phyloP scores from a whole-genome alignment of 176 grass and related monocot genomes.

The Echinochloa phyllopogon region DNA sequence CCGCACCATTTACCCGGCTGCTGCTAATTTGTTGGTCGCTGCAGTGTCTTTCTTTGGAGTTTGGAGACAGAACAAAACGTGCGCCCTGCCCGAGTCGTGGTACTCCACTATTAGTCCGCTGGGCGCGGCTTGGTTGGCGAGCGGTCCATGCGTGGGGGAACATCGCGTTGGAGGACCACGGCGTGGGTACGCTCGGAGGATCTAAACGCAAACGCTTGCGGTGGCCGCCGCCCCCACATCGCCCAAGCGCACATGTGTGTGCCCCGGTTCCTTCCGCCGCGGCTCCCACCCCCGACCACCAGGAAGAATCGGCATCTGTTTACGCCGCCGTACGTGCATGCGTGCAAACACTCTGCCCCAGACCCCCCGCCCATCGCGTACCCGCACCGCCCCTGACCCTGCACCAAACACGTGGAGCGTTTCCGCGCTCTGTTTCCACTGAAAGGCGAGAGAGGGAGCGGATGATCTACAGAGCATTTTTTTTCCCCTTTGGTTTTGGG shows the following conservation, averaged over 20 bases:
- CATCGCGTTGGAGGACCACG: slow-evolving; percentile 35
- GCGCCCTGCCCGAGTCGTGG: background rate
- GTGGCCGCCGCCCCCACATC: slow-evolving; percentile 13
- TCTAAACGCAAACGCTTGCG: slow-evolving; percentile 18
- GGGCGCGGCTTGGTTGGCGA: slow-evolving; percentile 19
- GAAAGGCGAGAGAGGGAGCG: background rate
- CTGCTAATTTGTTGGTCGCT: background rate
- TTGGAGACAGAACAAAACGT: slow-evolving; percentile 34
- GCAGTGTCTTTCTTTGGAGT: background rate
- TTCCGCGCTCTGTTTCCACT: background rate
- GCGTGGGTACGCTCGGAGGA: background rate
- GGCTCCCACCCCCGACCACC: slow-evolving; percentile 6
- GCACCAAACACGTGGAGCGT: slow-evolving; percentile 19
- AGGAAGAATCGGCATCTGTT: slow-evolving; percentile 27
- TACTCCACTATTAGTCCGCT: background rate
- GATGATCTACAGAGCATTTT: background rate
- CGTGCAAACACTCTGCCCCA: slow-evolving; percentile 18
- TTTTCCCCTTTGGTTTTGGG: background rate
- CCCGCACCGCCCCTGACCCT: slow-evolving; percentile 1
- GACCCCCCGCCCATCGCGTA: background rate
- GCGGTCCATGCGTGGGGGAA: background rate
- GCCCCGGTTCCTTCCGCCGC: slow-evolving; percentile 24
- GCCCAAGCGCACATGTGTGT: slow-evolving; percentile 41
- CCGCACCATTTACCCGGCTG: no score
- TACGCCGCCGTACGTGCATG: slow-evolving; percentile 22